Evolutionary conservation across 306 rosid genomes (phyloP).

Genomic region (Quercus alba): DNA sequence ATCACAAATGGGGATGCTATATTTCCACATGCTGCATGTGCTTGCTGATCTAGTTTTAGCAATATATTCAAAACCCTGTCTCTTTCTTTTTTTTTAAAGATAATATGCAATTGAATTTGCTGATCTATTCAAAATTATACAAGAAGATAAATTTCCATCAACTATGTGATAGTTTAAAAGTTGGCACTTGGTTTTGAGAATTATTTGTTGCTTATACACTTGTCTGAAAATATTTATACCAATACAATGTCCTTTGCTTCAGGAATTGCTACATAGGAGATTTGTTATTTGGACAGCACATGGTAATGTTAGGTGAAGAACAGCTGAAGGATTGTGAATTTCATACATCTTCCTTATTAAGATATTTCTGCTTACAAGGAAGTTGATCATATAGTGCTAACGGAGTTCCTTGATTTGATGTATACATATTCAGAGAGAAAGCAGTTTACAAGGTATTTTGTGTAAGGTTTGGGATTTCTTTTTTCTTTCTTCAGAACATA

Average conservation of each 20-base stretch:
- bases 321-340: constrained; percentile 64
- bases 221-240: background rate
- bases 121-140: background rate
- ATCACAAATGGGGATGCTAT: background rate
- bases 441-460: constrained; percentile 59
- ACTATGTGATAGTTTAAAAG: background rate
- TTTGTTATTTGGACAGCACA: constrained; percentile 53
- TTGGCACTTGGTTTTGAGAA: background rate
- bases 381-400: constrained; percentile 66
- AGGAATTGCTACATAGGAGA: constrained; percentile 92
- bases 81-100: background rate
- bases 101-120: background rate
- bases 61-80: background rate
- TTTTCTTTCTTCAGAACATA: constrained; percentile 40
- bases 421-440: constrained; percentile 59
- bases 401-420: constrained; percentile 61
- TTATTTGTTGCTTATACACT: background rate
- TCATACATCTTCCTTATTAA: constrained; percentile 47
- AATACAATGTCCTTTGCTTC: constrained; percentile 28
- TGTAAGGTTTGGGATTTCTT: constrained; percentile 62
- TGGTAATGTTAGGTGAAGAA: constrained; percentile 57
- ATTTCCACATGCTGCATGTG: background rate
- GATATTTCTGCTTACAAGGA: constrained; percentile 59
- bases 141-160: background rate
- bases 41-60: background rate